Conservation (phyloP, 345 rosid species). For the Capsella bursapastoris region DNA sequence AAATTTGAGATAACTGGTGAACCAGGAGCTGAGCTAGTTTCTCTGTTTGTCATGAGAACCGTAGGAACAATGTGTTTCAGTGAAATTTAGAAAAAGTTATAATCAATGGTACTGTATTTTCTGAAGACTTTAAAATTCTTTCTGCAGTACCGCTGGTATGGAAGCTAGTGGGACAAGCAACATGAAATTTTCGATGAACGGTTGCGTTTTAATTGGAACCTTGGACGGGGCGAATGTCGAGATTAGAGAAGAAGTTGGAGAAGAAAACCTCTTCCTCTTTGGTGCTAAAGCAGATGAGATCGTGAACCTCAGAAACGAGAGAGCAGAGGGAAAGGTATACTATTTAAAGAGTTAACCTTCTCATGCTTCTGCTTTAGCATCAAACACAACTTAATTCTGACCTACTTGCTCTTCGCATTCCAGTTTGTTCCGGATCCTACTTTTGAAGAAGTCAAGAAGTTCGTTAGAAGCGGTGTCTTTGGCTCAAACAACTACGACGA, state of each 20-base stretch:
- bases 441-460: constrained; percentile 80
- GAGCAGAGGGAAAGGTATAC: constrained; percentile 74
- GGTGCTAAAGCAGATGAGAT: constrained; percentile 82
- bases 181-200: constrained; percentile 93
- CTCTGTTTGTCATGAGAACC: too few species aligned
- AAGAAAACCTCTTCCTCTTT: constrained; percentile 81
- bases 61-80: not conserved
- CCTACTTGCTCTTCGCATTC: not conserved
- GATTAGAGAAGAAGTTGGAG: constrained; percentile 82
- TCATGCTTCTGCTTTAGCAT: constrained; percentile 2
- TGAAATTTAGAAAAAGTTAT: constrained; percentile 3
- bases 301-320: constrained; percentile 68
- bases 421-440: constrained; percentile 75
- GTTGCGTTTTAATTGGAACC: constrained; percentile 79
- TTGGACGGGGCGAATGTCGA: constrained; percentile 91
- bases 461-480: constrained; percentile 65
- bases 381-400: constrained; percentile 1
- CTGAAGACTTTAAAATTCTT: constrained; percentile 19
- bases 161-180: constrained; percentile 97
- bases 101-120: not conserved
- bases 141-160: constrained; percentile 85
- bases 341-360: not conserved
- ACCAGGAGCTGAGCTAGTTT: too few species aligned
- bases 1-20: too few species aligned
- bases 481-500: constrained; percentile 66